Conservation (phyloP, 106 monocot genomes). For the Dioscorea alata region DNA sequence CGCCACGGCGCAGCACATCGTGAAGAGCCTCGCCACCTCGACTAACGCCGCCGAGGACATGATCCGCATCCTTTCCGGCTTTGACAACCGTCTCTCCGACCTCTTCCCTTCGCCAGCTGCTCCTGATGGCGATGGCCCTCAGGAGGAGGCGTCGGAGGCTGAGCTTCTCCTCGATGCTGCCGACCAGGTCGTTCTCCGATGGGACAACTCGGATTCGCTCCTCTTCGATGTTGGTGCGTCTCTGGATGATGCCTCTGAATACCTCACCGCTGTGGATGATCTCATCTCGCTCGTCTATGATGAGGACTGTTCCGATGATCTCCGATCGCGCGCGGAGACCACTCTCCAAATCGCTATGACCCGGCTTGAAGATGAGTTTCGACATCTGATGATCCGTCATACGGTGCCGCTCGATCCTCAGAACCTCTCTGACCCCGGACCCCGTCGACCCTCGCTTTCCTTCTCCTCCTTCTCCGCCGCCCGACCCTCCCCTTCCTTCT, state of each 20-base stretch:
- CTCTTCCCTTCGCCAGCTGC: conserved; percentile 17
- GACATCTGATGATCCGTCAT: conserved; percentile 44
- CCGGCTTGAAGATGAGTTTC: conserved; percentile 62
- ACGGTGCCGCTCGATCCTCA: conserved; percentile 42
- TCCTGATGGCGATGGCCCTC: background rate
- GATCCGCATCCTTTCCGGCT: conserved; percentile 78
- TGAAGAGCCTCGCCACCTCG: conserved; percentile 58
- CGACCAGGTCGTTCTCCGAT: conserved; percentile 39
- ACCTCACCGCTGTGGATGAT: conserved; percentile 62
- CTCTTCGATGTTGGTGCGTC: conserved; percentile 37
- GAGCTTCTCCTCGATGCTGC: conserved; percentile 32
- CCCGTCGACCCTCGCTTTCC: background rate
- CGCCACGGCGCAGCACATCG: conserved; percentile 78
- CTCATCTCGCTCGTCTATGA: conserved; percentile 30
- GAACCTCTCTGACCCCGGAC: conserved; percentile 2
- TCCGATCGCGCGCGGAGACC: conserved; percentile 42
- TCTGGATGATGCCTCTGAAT: conserved; percentile 38
- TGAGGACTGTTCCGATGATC: background rate
- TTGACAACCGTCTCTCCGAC: conserved; percentile 73
- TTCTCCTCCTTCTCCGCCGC: conserved; percentile 17
- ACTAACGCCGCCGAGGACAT: conserved; percentile 79
- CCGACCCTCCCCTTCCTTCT: conserved; percentile 37
- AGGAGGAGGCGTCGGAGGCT: background rate
- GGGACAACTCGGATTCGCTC: conserved; percentile 53
- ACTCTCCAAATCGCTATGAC: conserved; percentile 58